phyloP scores from a whole-genome alignment of 208 protist genomes.

The Trichomonas gallinae region DNA sequence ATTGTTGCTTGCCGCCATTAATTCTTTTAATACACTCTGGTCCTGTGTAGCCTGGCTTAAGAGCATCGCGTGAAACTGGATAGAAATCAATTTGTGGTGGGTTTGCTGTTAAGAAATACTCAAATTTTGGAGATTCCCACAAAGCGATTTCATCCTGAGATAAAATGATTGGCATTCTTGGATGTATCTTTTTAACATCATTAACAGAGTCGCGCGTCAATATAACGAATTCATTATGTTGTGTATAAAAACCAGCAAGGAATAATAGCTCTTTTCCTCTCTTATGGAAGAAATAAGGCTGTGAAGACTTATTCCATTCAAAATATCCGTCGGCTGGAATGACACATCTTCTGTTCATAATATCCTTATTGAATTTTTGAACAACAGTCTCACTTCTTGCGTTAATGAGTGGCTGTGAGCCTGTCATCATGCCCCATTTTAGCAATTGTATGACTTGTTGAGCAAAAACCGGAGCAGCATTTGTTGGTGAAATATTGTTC shows the following conservation, averaged over 20 bases:
- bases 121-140: background rate
- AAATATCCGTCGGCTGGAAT: conserved; percentile 5
- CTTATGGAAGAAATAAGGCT: background rate
- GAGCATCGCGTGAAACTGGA: background rate
- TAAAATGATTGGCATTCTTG: conserved; percentile 6
- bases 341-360: background rate
- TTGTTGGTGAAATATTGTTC: background rate
- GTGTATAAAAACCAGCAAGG: background rate
- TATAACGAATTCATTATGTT: background rate
- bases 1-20: background rate
- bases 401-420: background rate
- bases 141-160: background rate
- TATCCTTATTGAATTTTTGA: background rate
- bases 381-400: background rate
- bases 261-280: background rate
- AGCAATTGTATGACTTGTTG: background rate
- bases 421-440: background rate
- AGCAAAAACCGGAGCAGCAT: background rate
- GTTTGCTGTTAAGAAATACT: background rate
- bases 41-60: background rate
- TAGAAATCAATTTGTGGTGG: background rate
- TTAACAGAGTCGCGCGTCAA: background rate
- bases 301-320: background rate
- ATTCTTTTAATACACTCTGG: background rate
- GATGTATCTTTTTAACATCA: background rate